Evolutionary conservation across 1,284 basidiomycete genomes (phyloP), one percentile per base, ranked within the genome.

Genomic region (Puccinia horiana): DNA sequence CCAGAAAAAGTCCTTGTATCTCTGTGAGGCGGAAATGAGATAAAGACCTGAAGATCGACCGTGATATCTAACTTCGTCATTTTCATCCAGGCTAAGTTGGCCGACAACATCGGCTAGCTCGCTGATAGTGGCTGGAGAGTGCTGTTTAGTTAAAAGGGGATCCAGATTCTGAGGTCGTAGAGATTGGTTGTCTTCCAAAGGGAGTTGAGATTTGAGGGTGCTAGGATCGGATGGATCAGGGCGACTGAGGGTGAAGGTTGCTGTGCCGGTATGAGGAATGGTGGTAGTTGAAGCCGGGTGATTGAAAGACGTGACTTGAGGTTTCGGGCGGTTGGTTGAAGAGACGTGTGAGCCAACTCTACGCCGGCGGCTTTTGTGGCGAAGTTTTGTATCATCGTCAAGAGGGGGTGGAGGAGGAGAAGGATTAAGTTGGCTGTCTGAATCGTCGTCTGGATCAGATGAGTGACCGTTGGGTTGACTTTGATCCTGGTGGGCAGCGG

Each of bases 1-100:
- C 93, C 93, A 94, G 81, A 94, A 92, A 1, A 92, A 93, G 47
- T 92, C 92, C 84, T 92, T 91, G 85, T 92, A 93, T 85, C 92
- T 89, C 56, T 89, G 88, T 85, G 92, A 90, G 84, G 89, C 88
- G 20, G 91, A 91, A 74, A 95, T 88, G 77, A 95, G 88, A 86
- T 95, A 91, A 83, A 95, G 86, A 0, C 93, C 94, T 78, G 61
- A 67, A 26, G 79, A 69, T 47, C 47, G 73, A 8, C 85, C 85
- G 56, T 86, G 86, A 80, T 87, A 86, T 79, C 85, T 67, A 4
- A 94, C 91, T 86, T 94, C 91, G 89, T 90, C 89, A 81, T 94
- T 92, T 88, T 95, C 93, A 85, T 94, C 93, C 84, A 95, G 85
- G 83, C 92, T 93, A 83, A 95, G 88, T 86, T 94, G 93, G 3